These are phyloP conservation scores for Phytophthora niederhauseri DNA, from an alignment of 352 stramenopile genomes.

Conservation along the genomic window DNA sequence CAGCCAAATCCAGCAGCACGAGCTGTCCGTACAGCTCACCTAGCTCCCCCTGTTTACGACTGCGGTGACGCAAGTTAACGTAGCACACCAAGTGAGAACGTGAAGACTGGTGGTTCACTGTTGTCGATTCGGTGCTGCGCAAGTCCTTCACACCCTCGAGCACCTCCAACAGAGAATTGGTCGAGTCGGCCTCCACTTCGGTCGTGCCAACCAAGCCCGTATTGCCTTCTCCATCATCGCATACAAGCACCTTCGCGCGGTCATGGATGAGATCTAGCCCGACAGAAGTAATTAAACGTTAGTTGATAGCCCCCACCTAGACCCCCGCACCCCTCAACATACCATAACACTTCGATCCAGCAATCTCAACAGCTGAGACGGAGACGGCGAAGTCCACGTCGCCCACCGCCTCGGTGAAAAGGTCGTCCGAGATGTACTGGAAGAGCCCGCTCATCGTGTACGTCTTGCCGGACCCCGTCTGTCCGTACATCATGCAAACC, in stretches of 20 bases:
- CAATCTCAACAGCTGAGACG: slow-evolving; percentile 67
- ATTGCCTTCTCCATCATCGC: slow-evolving; percentile 72
- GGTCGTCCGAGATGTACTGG: slow-evolving; percentile 74
- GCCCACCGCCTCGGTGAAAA: slow-evolving; percentile 57
- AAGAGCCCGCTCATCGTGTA: slow-evolving; percentile 89
- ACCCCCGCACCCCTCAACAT: not conserved
- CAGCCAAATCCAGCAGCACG: slow-evolving; percentile 68
- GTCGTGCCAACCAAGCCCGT: slow-evolving; percentile 66
- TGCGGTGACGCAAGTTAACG: slow-evolving; percentile 51
- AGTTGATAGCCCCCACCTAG: not conserved
- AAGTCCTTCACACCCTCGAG: slow-evolving; percentile 72
- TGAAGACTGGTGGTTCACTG: slow-evolving; percentile 77
- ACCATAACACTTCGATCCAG: slow-evolving; percentile 71
- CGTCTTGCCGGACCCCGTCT: slow-evolving; percentile 76
- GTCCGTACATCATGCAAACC: slow-evolving; percentile 86
- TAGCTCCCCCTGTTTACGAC: slow-evolving; percentile 6
- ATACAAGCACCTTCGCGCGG: slow-evolving; percentile 69
- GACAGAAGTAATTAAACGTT: not conserved
- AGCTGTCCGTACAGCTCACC: slow-evolving; percentile 53
- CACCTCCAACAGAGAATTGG: slow-evolving; percentile 63
- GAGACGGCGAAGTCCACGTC: slow-evolving; percentile 56
- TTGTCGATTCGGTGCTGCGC: slow-evolving; percentile 81
- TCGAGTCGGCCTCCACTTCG: slow-evolving; percentile 57
- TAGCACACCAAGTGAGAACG: slow-evolving; percentile 77
- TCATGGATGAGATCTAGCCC: slow-evolving; percentile 50